Evolutionary conservation across 306 rosid species (phyloP).

Genomic region (Cucurbita ficifolia): DNA sequence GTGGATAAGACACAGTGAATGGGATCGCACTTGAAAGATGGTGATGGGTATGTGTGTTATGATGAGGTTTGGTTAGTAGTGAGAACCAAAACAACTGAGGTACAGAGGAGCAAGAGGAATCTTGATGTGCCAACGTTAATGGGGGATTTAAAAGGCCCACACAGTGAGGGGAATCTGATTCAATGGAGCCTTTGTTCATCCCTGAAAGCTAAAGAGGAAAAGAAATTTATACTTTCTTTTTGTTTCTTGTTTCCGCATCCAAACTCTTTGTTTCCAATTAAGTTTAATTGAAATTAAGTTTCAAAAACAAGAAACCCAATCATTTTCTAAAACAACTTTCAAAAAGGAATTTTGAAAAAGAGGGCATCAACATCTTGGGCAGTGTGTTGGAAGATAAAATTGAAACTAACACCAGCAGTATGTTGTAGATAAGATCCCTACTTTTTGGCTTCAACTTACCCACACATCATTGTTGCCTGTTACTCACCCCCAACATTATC

Average conservation of each 20-base stretch:
- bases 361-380: neutral
- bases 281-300: neutral
- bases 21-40: neutral
- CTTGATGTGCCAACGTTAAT: neutral
- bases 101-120: conserved; percentile 2
- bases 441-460: neutral
- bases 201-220: neutral
- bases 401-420: neutral
- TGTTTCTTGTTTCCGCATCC: conserved; percentile 1
- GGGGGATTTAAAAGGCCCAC: conserved; percentile 2
- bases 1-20: neutral
- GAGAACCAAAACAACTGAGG: neutral
- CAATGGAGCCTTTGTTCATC: neutral
- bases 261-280: neutral
- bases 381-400: neutral
- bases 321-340: neutral
- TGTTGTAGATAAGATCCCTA: conserved; percentile 7
- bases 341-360: neutral
- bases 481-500: neutral
- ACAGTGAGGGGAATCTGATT: neutral
- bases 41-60: neutral
- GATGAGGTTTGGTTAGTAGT: neutral
- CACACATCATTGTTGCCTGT: neutral
- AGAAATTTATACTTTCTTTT: neutral
- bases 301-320: neutral